phyloP scores from a whole-genome alignment of 2,329 filamentous ascomycete genomes.

The Trichoderma hamatum region DNA sequence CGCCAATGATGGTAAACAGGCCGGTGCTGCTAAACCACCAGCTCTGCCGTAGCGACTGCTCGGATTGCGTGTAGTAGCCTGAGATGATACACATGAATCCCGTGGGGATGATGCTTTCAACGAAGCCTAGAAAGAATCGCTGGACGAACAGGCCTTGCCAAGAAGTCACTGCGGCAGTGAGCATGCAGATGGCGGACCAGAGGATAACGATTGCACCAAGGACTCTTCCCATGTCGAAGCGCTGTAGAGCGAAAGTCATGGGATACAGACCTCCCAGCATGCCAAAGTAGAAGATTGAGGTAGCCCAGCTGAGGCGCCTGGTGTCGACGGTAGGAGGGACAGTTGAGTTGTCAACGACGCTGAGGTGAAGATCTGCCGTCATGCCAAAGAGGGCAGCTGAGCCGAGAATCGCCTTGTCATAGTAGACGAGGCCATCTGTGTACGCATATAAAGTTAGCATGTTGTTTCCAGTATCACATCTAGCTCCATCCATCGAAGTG shows the following conservation, averaged over 20 bases:
- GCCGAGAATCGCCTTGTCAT: conserved; percentile 69
- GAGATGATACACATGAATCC: conserved; percentile 67
- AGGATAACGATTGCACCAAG: conserved; percentile 65
- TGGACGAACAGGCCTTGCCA: conserved; percentile 67
- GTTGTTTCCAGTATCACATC: neutral
- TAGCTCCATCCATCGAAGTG: neutral
- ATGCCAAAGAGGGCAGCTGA: conserved; percentile 75
- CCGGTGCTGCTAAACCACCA: conserved; percentile 68
- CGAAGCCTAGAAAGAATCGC: conserved; percentile 65
- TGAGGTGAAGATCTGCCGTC: conserved; percentile 67
- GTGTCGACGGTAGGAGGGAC: conserved; percentile 64
- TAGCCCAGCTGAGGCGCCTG: conserved; percentile 72
- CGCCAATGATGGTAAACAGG: conserved; percentile 65
- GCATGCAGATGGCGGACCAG: conserved; percentile 69
- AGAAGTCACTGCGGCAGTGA: conserved; percentile 66
- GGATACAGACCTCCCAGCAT: conserved; percentile 76
- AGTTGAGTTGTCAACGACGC: conserved; percentile 49
- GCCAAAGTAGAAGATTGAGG: conserved; percentile 78
- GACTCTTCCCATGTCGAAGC: conserved; percentile 65
- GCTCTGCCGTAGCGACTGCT: conserved; percentile 66
- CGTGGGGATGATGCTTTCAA: conserved; percentile 67
- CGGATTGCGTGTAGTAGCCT: conserved; percentile 65
- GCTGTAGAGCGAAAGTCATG: conserved; percentile 71
- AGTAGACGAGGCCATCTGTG: conserved; percentile 48
- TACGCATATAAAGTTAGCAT: conserved; percentile 36